These are phyloP conservation scores for Carex kokanica DNA, from an alignment of 176 grass and related monocot genomes.

Conservation along the genomic window DNA sequence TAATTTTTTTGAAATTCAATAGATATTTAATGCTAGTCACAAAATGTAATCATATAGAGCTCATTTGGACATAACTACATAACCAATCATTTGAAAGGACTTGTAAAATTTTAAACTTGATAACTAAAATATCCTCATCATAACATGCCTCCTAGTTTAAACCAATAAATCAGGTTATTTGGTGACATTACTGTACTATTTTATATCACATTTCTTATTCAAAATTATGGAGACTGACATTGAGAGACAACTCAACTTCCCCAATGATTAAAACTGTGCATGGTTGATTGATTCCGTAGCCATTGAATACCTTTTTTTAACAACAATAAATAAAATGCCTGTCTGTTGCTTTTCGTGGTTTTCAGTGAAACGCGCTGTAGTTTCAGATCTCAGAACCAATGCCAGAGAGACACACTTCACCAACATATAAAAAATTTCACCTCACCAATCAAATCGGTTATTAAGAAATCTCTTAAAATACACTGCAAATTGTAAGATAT, in stretches of 20 bases:
- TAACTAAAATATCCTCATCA: neutral
- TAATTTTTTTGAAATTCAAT: too few relatives aligned
- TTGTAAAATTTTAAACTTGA: neutral
- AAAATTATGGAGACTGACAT: constrained; percentile 7
- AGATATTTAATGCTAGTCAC: too few relatives aligned
- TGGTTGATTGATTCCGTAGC: neutral
- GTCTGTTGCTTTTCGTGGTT: constrained; percentile 24
- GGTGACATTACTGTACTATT: too few relatives aligned
- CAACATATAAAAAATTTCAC: constrained; percentile 7
- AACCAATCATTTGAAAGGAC: neutral
- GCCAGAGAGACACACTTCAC: constrained; percentile 4
- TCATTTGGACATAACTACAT: neutral
- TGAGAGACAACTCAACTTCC: constrained; percentile 20
- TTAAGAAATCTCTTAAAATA: neutral
- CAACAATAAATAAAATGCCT: constrained; percentile 12
- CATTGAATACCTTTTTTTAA: neutral
- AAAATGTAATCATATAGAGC: neutral
- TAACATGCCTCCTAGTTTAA: neutral
- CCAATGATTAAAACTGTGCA: constrained; percentile 21
- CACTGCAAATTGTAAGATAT: neutral
- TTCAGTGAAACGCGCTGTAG: constrained; percentile 14
- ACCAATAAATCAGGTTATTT: neutral
- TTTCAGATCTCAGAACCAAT: constrained; percentile 26
- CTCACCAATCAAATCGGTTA: neutral
- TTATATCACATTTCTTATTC: neutral